These are phyloP conservation scores for Penicillium herquei DNA, from an alignment of 495 filamentous ascomycete genomes.

Conservation along the genomic window DNA sequence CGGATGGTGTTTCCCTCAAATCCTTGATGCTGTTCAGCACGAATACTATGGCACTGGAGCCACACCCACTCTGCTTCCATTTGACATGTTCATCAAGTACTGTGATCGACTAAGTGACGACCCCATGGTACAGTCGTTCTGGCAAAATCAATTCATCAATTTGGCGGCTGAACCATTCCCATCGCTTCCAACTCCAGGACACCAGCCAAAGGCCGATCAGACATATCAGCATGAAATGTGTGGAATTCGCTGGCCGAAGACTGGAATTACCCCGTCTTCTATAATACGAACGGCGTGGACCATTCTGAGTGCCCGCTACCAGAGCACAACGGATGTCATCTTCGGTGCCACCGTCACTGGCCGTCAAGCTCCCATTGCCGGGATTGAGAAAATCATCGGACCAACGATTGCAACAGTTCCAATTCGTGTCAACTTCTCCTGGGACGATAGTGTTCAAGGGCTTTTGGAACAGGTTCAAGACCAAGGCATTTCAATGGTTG, in stretches of 20 bases:
- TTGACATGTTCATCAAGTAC: not conserved
- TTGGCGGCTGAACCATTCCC: not conserved
- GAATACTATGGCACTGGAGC: not conserved
- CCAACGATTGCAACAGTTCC: not conserved
- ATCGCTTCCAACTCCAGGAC: not conserved
- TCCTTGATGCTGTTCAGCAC: not conserved
- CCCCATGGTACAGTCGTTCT: not conserved
- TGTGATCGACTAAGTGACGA: not conserved
- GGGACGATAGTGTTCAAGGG: not conserved
- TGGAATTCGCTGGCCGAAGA: not conserved
- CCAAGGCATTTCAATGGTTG: not conserved
- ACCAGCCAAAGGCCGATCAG: not conserved
- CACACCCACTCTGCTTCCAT: not conserved
- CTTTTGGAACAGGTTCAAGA: not conserved
- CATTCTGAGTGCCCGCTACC: not conserved
- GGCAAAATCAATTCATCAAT: not conserved
- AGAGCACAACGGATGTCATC: not conserved
- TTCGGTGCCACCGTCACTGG: not conserved
- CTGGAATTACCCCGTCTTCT: not conserved
- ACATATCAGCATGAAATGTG: not conserved
- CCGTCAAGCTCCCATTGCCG: not conserved
- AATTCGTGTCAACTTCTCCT: not conserved
- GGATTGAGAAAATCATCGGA: not conserved
- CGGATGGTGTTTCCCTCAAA: not conserved
- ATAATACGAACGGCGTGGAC: not conserved